Base-by-base conservation (phyloP, 1,284 basidiomycete species). In the Coniophora puteana region DNA sequence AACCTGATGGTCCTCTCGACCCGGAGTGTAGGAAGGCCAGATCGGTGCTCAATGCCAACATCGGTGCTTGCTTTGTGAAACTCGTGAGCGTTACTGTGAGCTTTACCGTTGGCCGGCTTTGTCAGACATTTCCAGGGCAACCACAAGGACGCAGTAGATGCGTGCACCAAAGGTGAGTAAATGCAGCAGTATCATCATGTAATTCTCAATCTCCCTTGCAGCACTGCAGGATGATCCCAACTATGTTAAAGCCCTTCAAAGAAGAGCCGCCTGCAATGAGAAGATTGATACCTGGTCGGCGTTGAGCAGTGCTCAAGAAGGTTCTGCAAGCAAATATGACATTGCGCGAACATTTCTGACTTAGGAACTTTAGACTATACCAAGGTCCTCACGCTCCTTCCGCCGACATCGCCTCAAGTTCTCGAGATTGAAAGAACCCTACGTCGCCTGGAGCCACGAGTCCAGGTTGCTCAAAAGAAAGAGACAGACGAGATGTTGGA, bases 401-500 rank as follows among this genome's bases (percentile, higher is more conserved):
- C 82, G 0, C 47, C 76, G 4, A 65, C 72, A 1, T 78, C 83
- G 1, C 60, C 78, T 1, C 74, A 86, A 41, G 51, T 60, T 8
- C 53, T 62, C 1, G 70, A 77, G 17, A 68, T 77, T 25, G 69
- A 71, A 41, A 68, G 67, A 14, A 67, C 74, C 5, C 66, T 90
- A 11, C 58, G 58, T 2, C 56, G 59, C 1, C 58, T 96, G 4
- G 82, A 85, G 35, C 80, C 80, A 25, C 77, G 83, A 5, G 63
- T 86, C 17, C 81, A 86, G 50, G 73, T 68, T 8, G 85, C 88
- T 18, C 90, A 92, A 62, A 87, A 93, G 59, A 74, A 70, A 50
- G 95, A 99, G 63, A 95, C 91, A 44, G 78, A 77, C 8, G 95
- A 98, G 61, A 95, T 97, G 90, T 50, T 98, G 52, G 78, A 71